phyloP scores from a whole-genome alignment of 2,329 filamentous ascomycete genomes.

The Neofusicoccum kwambonambiense region DNA sequence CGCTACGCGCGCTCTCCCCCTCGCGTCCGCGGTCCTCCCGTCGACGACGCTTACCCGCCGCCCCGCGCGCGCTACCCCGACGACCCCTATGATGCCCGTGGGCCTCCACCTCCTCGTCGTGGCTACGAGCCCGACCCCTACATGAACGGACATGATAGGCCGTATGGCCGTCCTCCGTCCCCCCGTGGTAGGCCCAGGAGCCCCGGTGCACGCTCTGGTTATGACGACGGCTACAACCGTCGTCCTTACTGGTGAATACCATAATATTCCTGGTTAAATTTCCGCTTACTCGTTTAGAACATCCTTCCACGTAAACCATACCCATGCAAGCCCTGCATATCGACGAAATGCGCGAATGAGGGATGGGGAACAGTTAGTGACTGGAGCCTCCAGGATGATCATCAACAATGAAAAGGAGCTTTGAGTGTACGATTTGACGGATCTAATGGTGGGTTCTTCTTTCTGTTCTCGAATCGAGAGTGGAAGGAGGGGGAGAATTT shows the following conservation, averaged over 20 bases:
- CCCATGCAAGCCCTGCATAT: conserved; percentile 10
- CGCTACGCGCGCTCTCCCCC: conserved; percentile 72
- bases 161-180: conserved; percentile 50
- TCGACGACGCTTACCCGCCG: conserved; percentile 73
- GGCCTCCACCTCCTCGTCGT: conserved; percentile 53
- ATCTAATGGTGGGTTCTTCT: conserved; percentile 12
- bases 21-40: conserved; percentile 66
- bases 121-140: conserved; percentile 60
- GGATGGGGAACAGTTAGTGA: neutral
- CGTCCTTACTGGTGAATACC: conserved; percentile 47
- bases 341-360: neutral
- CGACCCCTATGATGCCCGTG: conserved; percentile 65
- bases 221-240: conserved; percentile 53
- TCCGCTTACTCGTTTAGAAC: conserved; percentile 17
- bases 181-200: conserved; percentile 38
- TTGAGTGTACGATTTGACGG: conserved; percentile 13
- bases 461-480: neutral
- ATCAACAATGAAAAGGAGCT: neutral
- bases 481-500: neutral
- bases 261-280: neutral
- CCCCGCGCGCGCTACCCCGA: conserved; percentile 65
- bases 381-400: conserved; percentile 8
- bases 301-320: conserved; percentile 7
- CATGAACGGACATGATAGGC: conserved; percentile 55
- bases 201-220: conserved; percentile 63